Evolutionary conservation across 2,329 filamentous ascomycete species (phyloP).

Genomic region (Colletotrichum spinosum): DNA sequence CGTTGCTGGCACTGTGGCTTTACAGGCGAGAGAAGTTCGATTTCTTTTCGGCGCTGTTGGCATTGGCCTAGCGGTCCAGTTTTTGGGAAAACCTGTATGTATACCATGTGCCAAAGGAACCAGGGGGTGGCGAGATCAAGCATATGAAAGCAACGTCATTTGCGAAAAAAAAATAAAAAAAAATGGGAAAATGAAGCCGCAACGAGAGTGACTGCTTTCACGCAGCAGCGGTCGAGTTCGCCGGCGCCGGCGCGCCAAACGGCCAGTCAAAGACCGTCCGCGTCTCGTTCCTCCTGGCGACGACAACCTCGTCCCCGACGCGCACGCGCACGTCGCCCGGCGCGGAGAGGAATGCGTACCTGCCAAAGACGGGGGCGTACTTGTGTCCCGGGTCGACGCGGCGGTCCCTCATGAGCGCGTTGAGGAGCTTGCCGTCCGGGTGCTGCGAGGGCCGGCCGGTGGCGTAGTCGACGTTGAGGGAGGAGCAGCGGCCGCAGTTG

Average conservation of each 20-base stretch:
- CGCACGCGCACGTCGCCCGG: slow-evolving; percentile 47
- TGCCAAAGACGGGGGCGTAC: slow-evolving; percentile 78
- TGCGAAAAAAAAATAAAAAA: too few species aligned
- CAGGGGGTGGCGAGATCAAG: too few species aligned
- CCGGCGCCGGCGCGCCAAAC: neutral
- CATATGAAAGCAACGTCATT: too few species aligned
- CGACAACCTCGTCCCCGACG: slow-evolving; percentile 67
- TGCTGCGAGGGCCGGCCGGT: slow-evolving; percentile 71
- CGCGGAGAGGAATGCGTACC: slow-evolving; percentile 72
- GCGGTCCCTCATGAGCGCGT: slow-evolving; percentile 77
- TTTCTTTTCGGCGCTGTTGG: too few species aligned
- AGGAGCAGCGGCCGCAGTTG: slow-evolving; percentile 77
- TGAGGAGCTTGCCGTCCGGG: slow-evolving; percentile 68
- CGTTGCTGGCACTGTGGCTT: too few species aligned
- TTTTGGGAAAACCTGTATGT: too few species aligned
- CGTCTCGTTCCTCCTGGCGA: slow-evolving; percentile 61
- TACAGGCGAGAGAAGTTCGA: too few species aligned
- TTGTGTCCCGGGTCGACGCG: slow-evolving; percentile 76
- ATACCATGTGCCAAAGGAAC: too few species aligned
- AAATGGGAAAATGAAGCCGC: neutral
- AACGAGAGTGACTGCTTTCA: neutral
- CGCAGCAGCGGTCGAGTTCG: slow-evolving; percentile 18
- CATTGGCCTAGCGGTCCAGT: too few species aligned
- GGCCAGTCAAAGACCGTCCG: slow-evolving; percentile 68
- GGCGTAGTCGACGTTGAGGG: slow-evolving; percentile 77